These are phyloP conservation scores for Thelonectria rubi DNA, from an alignment of 2,329 filamentous ascomycete genomes.

Conservation along the genomic window DNA sequence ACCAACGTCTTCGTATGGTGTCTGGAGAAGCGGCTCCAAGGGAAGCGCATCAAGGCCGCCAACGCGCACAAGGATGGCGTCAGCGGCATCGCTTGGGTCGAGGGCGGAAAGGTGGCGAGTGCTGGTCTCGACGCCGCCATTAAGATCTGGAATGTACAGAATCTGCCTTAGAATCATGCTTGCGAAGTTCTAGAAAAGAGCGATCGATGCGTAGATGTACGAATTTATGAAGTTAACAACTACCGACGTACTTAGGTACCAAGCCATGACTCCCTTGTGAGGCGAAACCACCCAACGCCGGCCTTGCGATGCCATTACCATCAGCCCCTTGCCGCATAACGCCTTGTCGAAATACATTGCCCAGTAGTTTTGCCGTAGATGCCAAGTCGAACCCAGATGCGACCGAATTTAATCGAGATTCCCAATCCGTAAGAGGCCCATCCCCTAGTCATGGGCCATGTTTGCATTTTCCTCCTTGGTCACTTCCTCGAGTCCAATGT, in stretches of 20 bases:
- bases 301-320: background rate
- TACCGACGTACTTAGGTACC: background rate
- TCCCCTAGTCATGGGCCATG: slow-evolving; percentile 52
- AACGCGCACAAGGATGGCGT: slow-evolving; percentile 98
- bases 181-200: slow-evolving; percentile 15
- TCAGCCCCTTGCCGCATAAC: background rate
- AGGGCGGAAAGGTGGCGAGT: slow-evolving; percentile 75
- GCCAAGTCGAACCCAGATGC: background rate
- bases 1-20: slow-evolving; percentile 96
- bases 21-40: slow-evolving; percentile 78
- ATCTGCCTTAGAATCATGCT: slow-evolving; percentile 44
- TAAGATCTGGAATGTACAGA: slow-evolving; percentile 77
- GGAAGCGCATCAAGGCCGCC: slow-evolving; percentile 80
- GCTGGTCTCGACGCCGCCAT: slow-evolving; percentile 88
- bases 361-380: background rate
- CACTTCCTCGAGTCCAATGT: slow-evolving; percentile 46
- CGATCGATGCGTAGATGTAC: slow-evolving; percentile 14
- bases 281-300: slow-evolving; percentile 6
- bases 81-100: slow-evolving; percentile 84
- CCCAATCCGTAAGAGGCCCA: slow-evolving; percentile 21
- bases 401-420: background rate
- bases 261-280: background rate
- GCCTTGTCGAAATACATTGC: background rate
- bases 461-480: slow-evolving; percentile 48
- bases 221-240: slow-evolving; percentile 13